phyloP scores from a whole-genome alignment of 257 asterid species.

The Cinchona pubescens region DNA sequence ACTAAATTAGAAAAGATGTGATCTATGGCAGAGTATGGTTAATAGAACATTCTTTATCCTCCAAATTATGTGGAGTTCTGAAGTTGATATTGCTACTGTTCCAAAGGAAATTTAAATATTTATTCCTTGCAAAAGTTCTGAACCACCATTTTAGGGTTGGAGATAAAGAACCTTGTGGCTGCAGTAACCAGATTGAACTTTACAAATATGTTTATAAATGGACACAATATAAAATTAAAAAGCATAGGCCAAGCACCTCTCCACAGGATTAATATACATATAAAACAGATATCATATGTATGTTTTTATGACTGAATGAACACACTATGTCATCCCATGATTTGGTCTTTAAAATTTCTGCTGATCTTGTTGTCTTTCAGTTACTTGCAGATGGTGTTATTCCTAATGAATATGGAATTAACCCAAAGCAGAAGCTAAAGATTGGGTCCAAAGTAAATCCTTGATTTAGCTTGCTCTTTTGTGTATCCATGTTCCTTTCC shows the following conservation, averaged over 20 bases:
- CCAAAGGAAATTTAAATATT: neutral
- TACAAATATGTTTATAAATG: too few species aligned
- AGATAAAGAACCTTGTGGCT: constrained; percentile 3
- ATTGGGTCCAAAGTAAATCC: constrained; percentile 87
- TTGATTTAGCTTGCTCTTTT: neutral
- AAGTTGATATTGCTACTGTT: neutral
- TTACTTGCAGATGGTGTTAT: constrained; percentile 96
- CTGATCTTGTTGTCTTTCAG: constrained; percentile 39
- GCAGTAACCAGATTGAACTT: neutral
- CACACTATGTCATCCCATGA: neutral
- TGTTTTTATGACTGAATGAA: neutral
- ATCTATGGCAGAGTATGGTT: neutral
- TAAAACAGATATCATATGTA: neutral
- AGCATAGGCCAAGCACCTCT: neutral
- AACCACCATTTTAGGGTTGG: neutral
- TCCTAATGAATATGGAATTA: constrained; percentile 94
- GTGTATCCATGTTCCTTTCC: neutral
- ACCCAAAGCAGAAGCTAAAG: constrained; percentile 79
- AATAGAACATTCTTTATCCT: neutral
- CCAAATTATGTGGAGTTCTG: neutral
- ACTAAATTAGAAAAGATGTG: neutral
- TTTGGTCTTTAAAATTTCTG: constrained; percentile 2
- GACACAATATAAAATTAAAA: neutral
- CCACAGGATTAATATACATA: neutral
- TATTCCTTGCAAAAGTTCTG: neutral